A percentile compares a stretch with the other conserved stretches of the same genome.
Conservation (phyloP, 495 filamentous ascomycete genomes). For the Penicillium flavigenum region DNA sequence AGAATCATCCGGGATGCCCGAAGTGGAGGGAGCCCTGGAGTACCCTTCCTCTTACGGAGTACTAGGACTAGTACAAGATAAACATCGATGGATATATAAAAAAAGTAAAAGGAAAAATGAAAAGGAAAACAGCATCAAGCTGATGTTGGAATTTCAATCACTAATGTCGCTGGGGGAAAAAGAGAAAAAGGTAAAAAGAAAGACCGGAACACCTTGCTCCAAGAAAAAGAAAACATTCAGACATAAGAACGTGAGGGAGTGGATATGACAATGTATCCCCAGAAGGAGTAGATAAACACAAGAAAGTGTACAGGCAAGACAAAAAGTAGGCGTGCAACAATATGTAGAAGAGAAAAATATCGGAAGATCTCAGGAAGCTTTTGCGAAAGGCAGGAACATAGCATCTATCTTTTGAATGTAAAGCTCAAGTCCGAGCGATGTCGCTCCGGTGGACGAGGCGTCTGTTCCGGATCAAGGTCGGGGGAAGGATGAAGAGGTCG, state of each 20-base stretch:
- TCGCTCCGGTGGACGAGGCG: constrained; percentile 70
- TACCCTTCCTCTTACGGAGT: too few relatives aligned
- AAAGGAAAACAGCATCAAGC: constrained; percentile 10
- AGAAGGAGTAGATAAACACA: constrained; percentile 15
- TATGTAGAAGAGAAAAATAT: constrained; percentile 16
- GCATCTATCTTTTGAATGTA: constrained; percentile 15
- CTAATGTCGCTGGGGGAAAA: background rate
- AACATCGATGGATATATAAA: background rate
- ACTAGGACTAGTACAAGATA: background rate
- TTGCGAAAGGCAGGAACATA: background rate
- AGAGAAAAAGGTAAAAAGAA: background rate
- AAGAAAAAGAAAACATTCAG: constrained; percentile 14
- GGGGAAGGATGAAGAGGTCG: constrained; percentile 39
- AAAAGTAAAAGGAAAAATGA: background rate
- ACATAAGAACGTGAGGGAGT: constrained; percentile 35
- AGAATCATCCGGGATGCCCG: background rate
- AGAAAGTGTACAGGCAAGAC: constrained; percentile 21
- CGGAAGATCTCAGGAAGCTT: background rate
- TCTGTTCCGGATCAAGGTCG: constrained; percentile 58
- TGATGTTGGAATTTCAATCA: constrained; percentile 6
- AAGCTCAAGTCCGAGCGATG: constrained; percentile 51
- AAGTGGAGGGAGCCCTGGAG: background rate
- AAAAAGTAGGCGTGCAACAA: constrained; percentile 18
- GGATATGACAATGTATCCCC: constrained; percentile 16
- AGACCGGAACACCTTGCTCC: constrained; percentile 32